Evolutionary conservation across 345 rosid species (phyloP).

Genomic region (Lenwebbia sp.): DNA sequence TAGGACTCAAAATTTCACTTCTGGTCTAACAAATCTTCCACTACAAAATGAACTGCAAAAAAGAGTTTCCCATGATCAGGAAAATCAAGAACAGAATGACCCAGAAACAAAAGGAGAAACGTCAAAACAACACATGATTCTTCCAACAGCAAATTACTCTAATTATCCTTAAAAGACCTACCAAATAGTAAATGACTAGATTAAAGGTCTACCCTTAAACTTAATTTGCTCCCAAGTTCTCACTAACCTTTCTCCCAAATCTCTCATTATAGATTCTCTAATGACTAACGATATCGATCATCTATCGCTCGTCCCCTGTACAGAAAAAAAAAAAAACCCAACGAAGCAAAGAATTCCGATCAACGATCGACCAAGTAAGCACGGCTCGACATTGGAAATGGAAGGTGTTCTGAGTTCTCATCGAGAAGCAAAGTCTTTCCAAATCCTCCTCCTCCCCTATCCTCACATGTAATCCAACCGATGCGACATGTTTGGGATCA

Average conservation of each 20-base stretch:
- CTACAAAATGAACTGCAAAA: conserved; percentile 4
- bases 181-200: neutral
- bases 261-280: neutral
- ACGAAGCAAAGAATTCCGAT: conserved; percentile 1
- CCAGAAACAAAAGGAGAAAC: neutral
- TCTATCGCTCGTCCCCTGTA: neutral
- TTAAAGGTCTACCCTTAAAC: neutral
- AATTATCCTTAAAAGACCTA: neutral
- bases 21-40: neutral
- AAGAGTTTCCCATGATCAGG: neutral
- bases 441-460: neutral
- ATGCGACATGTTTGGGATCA: neutral
- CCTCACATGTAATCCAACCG: conserved; percentile 4
- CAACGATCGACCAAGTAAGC: neutral
- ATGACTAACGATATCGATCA: neutral
- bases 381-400: neutral
- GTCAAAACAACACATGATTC: neutral
- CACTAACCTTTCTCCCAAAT: neutral
- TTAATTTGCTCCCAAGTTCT: neutral
- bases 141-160: neutral
- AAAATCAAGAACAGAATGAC: neutral
- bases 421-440: neutral
- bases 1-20: neutral
- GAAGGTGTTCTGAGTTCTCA: neutral
- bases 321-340: neutral